Evolutionary conservation across 331 rosid species (phyloP), one percentile per base, ranked within the genome.

Genomic region (Quercus lobata): DNA sequence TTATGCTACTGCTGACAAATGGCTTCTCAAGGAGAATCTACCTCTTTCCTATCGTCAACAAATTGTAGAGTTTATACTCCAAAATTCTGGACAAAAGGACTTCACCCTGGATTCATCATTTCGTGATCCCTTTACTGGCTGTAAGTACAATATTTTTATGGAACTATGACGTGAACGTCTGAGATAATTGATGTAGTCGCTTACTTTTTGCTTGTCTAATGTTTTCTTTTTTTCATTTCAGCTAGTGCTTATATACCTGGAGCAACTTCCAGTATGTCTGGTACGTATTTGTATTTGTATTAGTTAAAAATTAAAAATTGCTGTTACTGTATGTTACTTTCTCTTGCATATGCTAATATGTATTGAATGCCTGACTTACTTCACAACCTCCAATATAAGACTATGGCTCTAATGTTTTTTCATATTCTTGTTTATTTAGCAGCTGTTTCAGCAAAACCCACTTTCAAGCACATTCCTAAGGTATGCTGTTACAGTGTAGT

Each of bases 391-490:
- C 60, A 44, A 58, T 71, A 2, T 44, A 2, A 7, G 35, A 53
- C 35, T 78, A 41, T 11, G 21, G 72, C 65, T 68, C 74, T 68
- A 19, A 62, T 62, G 29, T 14, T 81, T 78, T 74, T 76, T 24
- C 57, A 80, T 60, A 29, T 73, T 18, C 74, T 66, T 44, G 29
- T 72, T 74, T 62, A 60, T n/a, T 54, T 76, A 71, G 52, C 92
- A 90, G 96, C 79, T 71, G 70, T 57, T 82, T 74, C 92, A 73
- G 82, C 83, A 0, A 91, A 88, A 72, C 97, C 92, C 73, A 76
- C 88, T 78, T 91, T 93, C 96, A 93, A 93, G 84, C 98, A 95
- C 81, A 90, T 95, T 72, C 99, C 99, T 34, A 95, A 95, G 99
- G 99, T 95, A 61, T 78, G 80, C 76, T 87, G 71, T 87, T 69